phyloP scores from a whole-genome alignment of 176 grass and related monocot genomes.

The Carex myosuroides region DNA sequence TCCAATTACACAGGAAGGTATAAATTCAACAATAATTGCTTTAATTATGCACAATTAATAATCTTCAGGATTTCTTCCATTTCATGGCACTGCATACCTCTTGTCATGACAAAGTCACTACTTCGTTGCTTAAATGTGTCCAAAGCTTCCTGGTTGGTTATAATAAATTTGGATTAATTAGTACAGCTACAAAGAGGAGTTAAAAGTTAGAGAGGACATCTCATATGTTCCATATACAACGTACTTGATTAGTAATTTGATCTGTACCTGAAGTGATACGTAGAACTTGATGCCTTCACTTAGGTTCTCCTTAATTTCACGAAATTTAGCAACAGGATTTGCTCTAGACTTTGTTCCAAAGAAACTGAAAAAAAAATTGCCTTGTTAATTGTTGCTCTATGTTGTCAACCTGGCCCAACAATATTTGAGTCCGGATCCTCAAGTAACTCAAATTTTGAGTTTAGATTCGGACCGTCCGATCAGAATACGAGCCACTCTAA shows the following conservation, averaged over 20 bases:
- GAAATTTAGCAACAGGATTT: slow-evolving; percentile 14
- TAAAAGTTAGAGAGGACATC: neutral
- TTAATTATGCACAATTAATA: slow-evolving; percentile 6
- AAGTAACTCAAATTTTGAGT: too few relatives aligned
- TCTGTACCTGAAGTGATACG: slow-evolving; percentile 8
- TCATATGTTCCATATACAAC: neutral
- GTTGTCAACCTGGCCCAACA: neutral
- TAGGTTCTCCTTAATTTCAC: slow-evolving; percentile 23
- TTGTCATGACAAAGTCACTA: slow-evolving; percentile 36
- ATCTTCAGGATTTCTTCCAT: slow-evolving; percentile 28
- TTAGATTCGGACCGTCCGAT: too few relatives aligned
- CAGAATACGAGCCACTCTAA: too few relatives aligned
- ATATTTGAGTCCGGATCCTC: neutral
- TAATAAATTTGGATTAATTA: slow-evolving; percentile 5
- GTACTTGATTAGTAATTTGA: neutral
- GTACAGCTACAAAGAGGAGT: neutral
- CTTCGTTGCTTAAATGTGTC: slow-evolving; percentile 30
- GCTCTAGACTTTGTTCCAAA: neutral
- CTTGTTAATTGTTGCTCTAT: neutral
- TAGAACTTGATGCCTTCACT: slow-evolving; percentile 26
- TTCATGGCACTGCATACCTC: slow-evolving; percentile 26
- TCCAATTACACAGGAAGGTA: neutral
- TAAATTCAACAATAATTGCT: neutral
- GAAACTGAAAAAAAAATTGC: neutral
- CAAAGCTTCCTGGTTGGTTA: slow-evolving; percentile 22